phyloP scores from a whole-genome alignment of 805 yeast genomes.

The Barnettozyma vustinii region DNA sequence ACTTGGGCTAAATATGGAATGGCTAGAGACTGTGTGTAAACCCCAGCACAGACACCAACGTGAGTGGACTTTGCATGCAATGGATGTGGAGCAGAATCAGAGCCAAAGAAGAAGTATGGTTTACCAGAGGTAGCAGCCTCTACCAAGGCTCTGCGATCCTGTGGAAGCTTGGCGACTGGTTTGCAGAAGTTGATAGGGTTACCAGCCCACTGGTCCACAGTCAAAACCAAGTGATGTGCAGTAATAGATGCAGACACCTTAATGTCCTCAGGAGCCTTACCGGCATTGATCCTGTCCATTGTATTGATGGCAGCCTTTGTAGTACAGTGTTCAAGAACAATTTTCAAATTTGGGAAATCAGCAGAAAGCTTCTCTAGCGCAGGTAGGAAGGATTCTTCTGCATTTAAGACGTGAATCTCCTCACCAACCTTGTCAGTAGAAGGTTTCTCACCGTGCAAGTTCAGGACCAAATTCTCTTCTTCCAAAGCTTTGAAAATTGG shows the following conservation, averaged over 20 bases:
- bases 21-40: slow-evolving; percentile 82
- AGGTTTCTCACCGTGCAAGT: slow-evolving; percentile 95
- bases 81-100: slow-evolving; percentile 98
- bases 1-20: slow-evolving; percentile 81
- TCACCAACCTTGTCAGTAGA: slow-evolving; percentile 46
- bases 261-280: slow-evolving; percentile 31
- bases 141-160: slow-evolving; percentile 73
- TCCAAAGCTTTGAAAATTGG: slow-evolving; percentile 90
- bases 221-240: slow-evolving; percentile 87
- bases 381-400: slow-evolving; percentile 90
- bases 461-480: slow-evolving; percentile 67
- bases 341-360: slow-evolving; percentile 82
- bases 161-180: slow-evolving; percentile 94
- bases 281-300: slow-evolving; percentile 57
- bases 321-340: slow-evolving; percentile 92
- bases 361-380: slow-evolving; percentile 71
- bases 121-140: slow-evolving; percentile 88
- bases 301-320: slow-evolving; percentile 82
- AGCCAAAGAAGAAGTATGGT: slow-evolving; percentile 92
- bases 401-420: slow-evolving; percentile 86
- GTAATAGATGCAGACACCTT: slow-evolving; percentile 90
- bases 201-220: slow-evolving; percentile 96
- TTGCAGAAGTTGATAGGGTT: slow-evolving; percentile 93
- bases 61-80: slow-evolving; percentile 69
- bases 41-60: slow-evolving; percentile 95